phyloP scores from a whole-genome alignment of 2,329 filamentous ascomycete genomes.

The Hypoxylon sp. region DNA sequence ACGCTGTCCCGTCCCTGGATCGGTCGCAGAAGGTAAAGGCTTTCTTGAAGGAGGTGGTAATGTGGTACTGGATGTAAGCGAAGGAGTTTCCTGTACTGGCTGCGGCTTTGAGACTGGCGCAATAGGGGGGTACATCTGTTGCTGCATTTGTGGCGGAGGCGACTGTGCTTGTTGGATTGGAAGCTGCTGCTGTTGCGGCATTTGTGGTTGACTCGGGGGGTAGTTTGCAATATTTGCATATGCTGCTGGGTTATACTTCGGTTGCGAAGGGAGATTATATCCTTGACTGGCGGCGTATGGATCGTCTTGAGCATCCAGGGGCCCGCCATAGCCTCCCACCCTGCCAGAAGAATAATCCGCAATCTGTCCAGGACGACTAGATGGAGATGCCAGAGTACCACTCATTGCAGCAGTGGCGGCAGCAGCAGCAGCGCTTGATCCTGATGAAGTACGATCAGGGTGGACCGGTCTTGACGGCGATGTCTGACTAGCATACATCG shows the following conservation, averaged over 20 bases:
- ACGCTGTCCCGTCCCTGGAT: conserved; percentile 80
- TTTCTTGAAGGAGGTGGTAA: conserved; percentile 62
- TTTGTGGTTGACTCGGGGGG: conserved; percentile 58
- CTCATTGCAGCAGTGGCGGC: conserved; percentile 71
- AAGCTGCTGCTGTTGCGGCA: conserved; percentile 57
- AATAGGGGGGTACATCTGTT: conserved; percentile 52
- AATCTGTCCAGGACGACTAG: conserved; percentile 46
- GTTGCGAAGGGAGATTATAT: conserved; percentile 59
- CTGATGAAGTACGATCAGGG: conserved; percentile 67
- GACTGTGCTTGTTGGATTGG: conserved; percentile 54
- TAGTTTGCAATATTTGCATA: conserved; percentile 75
- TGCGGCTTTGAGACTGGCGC: conserved; percentile 57
- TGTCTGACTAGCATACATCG: conserved; percentile 69
- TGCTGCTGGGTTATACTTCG: conserved; percentile 82
- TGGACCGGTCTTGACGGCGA: conserved; percentile 65
- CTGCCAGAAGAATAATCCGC: conserved; percentile 54
- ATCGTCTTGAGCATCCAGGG: conserved; percentile 51
- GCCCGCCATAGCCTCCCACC: conserved; percentile 50
- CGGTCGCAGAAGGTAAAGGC: conserved; percentile 77
- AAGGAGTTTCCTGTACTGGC: conserved; percentile 55
- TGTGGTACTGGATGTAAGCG: conserved; percentile 52
- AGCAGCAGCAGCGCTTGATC: conserved; percentile 67
- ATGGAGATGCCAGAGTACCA: conserved; percentile 58
- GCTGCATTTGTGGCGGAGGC: conserved; percentile 49
- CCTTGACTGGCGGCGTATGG: conserved; percentile 47